Evolutionary conservation across 306 rosid species (phyloP).

Genomic region (Lathyrus aphaca): DNA sequence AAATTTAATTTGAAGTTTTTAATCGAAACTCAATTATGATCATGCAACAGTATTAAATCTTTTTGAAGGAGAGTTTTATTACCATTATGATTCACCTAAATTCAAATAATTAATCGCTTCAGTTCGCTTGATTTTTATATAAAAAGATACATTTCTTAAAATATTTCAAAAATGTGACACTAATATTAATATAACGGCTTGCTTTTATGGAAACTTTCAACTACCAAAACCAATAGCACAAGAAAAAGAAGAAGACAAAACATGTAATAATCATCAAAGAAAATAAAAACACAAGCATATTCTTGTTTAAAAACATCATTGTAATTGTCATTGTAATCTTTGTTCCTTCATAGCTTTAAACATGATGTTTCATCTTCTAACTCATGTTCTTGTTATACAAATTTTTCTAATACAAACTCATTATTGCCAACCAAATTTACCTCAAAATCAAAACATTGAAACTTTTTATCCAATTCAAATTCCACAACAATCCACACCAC

Average conservation of each 20-base stretch:
- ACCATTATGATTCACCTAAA: too few relatives aligned
- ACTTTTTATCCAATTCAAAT: conserved; percentile 54
- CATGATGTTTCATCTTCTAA: conserved; percentile 31
- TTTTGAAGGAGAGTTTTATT: too few relatives aligned
- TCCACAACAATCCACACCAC: conserved; percentile 32
- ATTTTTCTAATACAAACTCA: conserved; percentile 33
- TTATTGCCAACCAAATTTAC: conserved; percentile 43
- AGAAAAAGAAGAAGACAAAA: conserved; percentile 36
- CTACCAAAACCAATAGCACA: conserved; percentile 45
- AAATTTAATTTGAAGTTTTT: too few relatives aligned
- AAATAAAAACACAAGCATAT: conserved; percentile 22
- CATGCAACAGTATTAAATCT: too few relatives aligned
- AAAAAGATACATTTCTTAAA: too few relatives aligned
- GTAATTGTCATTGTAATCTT: conserved; percentile 21
- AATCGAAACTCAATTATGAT: too few relatives aligned
- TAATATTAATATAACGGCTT: conserved; percentile 31
- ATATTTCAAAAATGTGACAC: too few relatives aligned
- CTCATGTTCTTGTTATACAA: conserved; percentile 37
- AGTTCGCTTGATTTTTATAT: too few relatives aligned
- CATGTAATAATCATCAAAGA: conserved; percentile 32
- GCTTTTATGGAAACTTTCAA: conserved; percentile 67
- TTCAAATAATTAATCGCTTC: too few relatives aligned
- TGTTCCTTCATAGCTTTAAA: conserved; percentile 50
- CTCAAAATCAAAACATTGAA: conserved; percentile 79
- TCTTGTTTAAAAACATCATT: conserved; percentile 26